Evolutionary conservation across 805 yeast genomes (phyloP), one percentile per base, ranked within the genome.

Genomic region (Middelhovenomyces tepae): DNA sequence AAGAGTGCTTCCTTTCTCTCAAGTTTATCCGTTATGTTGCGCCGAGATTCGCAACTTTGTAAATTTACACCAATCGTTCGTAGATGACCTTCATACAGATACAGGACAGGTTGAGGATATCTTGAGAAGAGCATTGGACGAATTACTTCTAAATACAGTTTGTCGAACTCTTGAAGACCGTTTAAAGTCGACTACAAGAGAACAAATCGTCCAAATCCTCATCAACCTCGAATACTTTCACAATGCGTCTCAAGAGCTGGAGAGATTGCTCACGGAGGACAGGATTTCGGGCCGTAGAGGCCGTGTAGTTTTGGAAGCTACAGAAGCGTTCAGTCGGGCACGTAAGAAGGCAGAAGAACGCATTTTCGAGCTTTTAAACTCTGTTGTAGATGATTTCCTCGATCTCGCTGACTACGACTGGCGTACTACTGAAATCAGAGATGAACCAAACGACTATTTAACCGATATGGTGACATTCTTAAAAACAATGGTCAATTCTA

Each of bases 341-440:
- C 67, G 84, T 39, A 73, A 74, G 49, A 61, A 64, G 40, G 85
- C 95, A 0, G 96, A 89, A 56, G 73, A 73, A 25, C 75, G 83
- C 28, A 69, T 91, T 40, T 86, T 87, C 53, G 74, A 75, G 37
- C 68, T 85, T 66, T 84, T 91, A 36, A 94, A 89, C 51, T 67
- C 70, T 23, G 82, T 82, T 44, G 77, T 89, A 24, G 71, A 73
- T 37, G 89, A 78, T 56, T 72, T 89, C 44, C 62, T 89, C 44
- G 95, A 82, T 36, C 72, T 82, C 60, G 80, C 84, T 16, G 93
- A 83, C 42, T 82, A 83, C 57, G 83, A 86, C 50, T 89, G 96
- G 95, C 56, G 62, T 13, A 69, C 87, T 0, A 61, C 56, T 3
- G 50, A 46, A 7, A 46, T 64, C 8, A 71, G 73, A 42, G 54